Evolutionary conservation across 2,329 filamentous ascomycete genomes (phyloP), one percentile per base, ranked within the genome.

Genomic region (Arthrocladium fulminans): DNA sequence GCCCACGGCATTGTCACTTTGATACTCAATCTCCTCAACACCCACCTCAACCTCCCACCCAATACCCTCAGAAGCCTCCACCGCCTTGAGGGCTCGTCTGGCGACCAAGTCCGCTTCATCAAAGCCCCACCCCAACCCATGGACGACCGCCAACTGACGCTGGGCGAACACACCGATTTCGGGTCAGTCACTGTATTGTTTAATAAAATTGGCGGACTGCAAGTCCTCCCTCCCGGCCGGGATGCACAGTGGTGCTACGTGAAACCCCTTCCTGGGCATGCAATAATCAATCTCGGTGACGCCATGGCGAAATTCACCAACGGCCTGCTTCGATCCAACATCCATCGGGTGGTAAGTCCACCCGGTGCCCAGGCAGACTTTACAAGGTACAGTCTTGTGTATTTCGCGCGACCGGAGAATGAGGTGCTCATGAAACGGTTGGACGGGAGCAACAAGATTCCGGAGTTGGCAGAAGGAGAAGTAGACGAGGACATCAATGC

Each of bases 81-180:
- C 59, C 61, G 65, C 3, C 58, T 74, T 2, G 32, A 61, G 10
- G 59, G 60, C 3, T 40, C 50, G n/a, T 73, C 70, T 19, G 74
- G 74, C 20, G 72, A 77, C 57, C 73, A 76, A 53, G 68, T 78
- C n/a, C 71, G 76, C 29, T 73, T 78, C 57, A 66, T 76, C 24
- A 70, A 67, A 55, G 67, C 70, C 1, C 71, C 73, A 5, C 70
- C 73, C 1, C 72, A 75, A 53, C 65, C 68, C 2, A 49, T 55
- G 3, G 62, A 68, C 27, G 67, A 72, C 55, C 60, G 63, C 20
- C 63, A 62, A 32, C 68, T 69, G 2, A 68, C 70, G 2, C 56
- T 76, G 19, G 72, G 72, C 19, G 73, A 73, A 48, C 76, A 80
- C 57, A 78, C 75, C 2, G 76, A 79, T 54, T 78, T 78, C 53